Evolutionary conservation across 208 protist species (phyloP).

Genomic region (Leishmania guyanensis): DNA sequence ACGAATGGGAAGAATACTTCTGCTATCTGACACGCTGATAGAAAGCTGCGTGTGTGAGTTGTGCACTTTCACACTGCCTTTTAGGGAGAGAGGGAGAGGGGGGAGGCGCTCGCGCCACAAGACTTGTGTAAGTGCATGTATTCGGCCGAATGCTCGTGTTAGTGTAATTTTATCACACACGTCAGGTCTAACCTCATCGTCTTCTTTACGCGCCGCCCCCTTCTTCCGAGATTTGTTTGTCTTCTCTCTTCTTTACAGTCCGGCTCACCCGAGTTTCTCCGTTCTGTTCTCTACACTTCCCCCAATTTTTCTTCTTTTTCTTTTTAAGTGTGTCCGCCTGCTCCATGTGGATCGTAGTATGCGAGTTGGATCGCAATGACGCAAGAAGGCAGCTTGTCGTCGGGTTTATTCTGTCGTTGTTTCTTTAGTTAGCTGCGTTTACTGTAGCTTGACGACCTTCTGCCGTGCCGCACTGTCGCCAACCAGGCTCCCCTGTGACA

Average conservation of each 20-base stretch:
- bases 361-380: constrained; percentile 1
- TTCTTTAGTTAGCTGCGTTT: constrained; percentile 1
- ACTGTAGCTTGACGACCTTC: neutral
- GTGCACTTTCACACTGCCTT: neutral
- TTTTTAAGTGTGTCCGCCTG: constrained; percentile 6
- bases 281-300: neutral
- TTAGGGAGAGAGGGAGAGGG: no score
- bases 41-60: neutral
- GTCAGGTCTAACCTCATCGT: neutral
- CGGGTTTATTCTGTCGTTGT: neutral
- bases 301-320: neutral
- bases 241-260: neutral
- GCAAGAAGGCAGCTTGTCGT: neutral
- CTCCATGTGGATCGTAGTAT: neutral
- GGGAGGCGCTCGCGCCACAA: neutral
- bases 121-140: neutral
- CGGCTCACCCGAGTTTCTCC: neutral
- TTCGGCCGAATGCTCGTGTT: neutral
- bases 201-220: neutral
- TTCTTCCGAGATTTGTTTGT: neutral
- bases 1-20: constrained; percentile 83
- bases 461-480: neutral
- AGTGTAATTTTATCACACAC: neutral
- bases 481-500: neutral
- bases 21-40: constrained; percentile 31